These are phyloP conservation scores for Leptographium flavum DNA, from an alignment of 2,329 filamentous ascomycete species.

Conservation along the genomic window DNA sequence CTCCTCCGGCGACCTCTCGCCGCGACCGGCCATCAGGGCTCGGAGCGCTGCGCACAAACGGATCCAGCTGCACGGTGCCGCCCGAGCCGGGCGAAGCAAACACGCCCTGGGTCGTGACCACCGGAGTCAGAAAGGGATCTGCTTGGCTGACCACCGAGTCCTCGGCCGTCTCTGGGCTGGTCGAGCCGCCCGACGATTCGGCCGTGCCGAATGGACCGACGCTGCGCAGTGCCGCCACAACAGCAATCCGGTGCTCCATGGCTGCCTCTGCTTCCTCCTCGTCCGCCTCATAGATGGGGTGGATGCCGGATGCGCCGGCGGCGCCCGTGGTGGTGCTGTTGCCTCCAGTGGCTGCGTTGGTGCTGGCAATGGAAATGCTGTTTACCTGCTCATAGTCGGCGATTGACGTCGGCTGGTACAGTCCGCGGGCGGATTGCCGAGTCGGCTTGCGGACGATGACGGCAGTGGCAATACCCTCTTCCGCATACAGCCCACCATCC, in stretches of 20 bases:
- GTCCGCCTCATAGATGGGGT: slow-evolving; percentile 45
- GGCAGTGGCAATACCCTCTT: neutral
- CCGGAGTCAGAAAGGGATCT: slow-evolving; percentile 38
- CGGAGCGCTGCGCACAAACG: slow-evolving; percentile 17
- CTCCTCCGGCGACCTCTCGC: neutral
- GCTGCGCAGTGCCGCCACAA: neutral
- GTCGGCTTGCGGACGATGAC: slow-evolving; percentile 14
- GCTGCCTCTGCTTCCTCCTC: slow-evolving; percentile 27
- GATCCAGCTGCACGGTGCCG: slow-evolving; percentile 7
- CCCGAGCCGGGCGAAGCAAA: neutral
- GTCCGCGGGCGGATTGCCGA: slow-evolving; percentile 19
- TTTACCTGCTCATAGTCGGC: slow-evolving; percentile 14
- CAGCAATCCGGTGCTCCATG: neutral
- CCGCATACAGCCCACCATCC: neutral
- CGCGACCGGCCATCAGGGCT: slow-evolving; percentile 22
- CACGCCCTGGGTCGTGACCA: neutral
- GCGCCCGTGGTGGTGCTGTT: neutral
- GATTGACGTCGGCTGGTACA: slow-evolving; percentile 21
- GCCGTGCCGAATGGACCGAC: neutral
- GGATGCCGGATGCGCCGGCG: slow-evolving; percentile 26
- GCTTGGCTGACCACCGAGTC: slow-evolving; percentile 19
- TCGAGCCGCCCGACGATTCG: neutral
- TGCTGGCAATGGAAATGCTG: slow-evolving; percentile 9
- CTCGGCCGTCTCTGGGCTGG: slow-evolving; percentile 13
- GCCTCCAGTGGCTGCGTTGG: neutral